Percentiles rank a stretch among this genome's conserved stretches.
These are phyloP conservation scores for Ceratocystiopsis minuta DNA, from an alignment of 2,329 filamentous ascomycete genomes.

Conservation along the genomic window DNA sequence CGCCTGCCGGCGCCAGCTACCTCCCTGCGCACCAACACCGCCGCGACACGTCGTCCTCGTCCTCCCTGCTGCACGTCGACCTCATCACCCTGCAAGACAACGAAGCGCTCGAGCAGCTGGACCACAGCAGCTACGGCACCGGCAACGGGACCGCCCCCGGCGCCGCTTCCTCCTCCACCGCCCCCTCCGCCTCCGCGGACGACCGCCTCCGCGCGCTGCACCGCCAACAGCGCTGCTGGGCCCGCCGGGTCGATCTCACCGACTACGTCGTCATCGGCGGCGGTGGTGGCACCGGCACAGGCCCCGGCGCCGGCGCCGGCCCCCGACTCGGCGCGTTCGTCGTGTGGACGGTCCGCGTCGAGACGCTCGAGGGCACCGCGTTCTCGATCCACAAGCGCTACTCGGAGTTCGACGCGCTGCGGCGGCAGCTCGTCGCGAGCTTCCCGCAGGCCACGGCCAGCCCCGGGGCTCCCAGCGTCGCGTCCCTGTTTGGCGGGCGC, in stretches of 20 bases:
- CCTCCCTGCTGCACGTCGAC: neutral
- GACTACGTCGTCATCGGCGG: slow-evolving; percentile 34
- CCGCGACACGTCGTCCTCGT: slow-evolving; percentile 5
- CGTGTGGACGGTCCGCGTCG: slow-evolving; percentile 79
- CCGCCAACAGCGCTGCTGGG: slow-evolving; percentile 39
- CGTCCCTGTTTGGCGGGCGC: too few relatives aligned
- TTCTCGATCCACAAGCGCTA: slow-evolving; percentile 58
- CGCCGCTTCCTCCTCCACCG: too few relatives aligned
- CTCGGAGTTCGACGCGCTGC: slow-evolving; percentile 81
- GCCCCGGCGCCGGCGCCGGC: neutral
- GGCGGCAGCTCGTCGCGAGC: slow-evolving; percentile 52
- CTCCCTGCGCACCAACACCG: neutral
- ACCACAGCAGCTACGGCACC: neutral
- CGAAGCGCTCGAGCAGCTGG: slow-evolving; percentile 27
- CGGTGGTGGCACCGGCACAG: neutral
- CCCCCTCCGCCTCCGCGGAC: neutral
- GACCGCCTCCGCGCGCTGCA: too few relatives aligned
- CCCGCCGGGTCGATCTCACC: slow-evolving; percentile 40
- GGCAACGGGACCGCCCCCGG: neutral
- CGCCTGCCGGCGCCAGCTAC: too few relatives aligned
- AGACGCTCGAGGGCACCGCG: slow-evolving; percentile 50
- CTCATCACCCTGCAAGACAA: slow-evolving; percentile 44
- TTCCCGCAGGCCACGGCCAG: slow-evolving; percentile 51
- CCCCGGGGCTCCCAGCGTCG: too few relatives aligned
- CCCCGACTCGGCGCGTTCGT: slow-evolving; percentile 64